Evolutionary conservation across 1,139 yeast genomes (phyloP), one percentile per base, ranked within the genome.

Genomic region (Ogataea hybrid): DNA sequence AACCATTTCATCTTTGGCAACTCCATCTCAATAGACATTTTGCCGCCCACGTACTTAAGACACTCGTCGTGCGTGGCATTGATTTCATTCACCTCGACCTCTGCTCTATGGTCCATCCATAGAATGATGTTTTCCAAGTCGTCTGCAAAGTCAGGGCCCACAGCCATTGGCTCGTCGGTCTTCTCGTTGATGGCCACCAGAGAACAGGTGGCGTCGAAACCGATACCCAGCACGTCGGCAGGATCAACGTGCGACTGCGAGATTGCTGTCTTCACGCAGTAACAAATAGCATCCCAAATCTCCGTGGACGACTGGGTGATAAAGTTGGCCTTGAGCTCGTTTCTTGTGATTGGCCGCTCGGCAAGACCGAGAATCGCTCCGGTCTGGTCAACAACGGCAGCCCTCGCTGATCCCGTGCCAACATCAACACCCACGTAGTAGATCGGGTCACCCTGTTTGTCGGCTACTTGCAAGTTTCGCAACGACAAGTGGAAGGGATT

Each of bases 31-130:
- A 92, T 83, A 37, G 97, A 88, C 97, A 92, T 90, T 57, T 83
- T 85, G 15, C 98, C 98, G 40, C 98, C 98, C 11, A 92, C 98
- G 61, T 88, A 92, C 62, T 86, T 84, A 57, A 92, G 74, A 48
- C 86, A 77, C 56, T 77, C 79, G 61, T 88, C 95, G 31, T 76
- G 76, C 1, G 96, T 84, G 35, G 83, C 79, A 63, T 90, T 90
- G 63, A 92, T 89, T 42, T 70, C 75, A 48, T 78, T 69, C 16
- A 97, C 89, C 63, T 90, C 96, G n/a, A 71, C 71, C n/a, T 73
- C 81, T 1, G 98, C 97, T 52, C 98, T 77, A 65, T 92, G 98
- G 67, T 92, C 98, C 97, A 92, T 90, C 97, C 98, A 92, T 46
- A 92, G 68, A 41, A 92, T 81, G 57, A 92, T 83, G 64, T 92